Percentiles rank a stretch among this genome's conserved stretches.
These are phyloP conservation scores for Salix caprea DNA, from an alignment of 345 rosid species.

Conservation along the genomic window DNA sequence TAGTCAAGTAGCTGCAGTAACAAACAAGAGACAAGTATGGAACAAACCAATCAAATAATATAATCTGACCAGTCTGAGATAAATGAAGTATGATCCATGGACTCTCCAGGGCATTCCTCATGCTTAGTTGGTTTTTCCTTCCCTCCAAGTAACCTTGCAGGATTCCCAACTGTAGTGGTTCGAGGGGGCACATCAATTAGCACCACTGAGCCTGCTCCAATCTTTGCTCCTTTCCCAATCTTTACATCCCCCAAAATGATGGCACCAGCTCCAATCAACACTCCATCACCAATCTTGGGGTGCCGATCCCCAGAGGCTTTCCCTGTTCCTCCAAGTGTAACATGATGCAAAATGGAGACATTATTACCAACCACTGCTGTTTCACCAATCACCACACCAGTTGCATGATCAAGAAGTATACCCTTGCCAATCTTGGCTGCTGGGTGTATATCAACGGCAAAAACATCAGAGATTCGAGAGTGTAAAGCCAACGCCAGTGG, in stretches of 20 bases:
- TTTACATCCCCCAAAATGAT: slow-evolving; percentile 77
- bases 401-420: slow-evolving; percentile 81
- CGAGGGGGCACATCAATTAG: slow-evolving; percentile 70
- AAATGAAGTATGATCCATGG: slow-evolving; percentile 96
- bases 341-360: slow-evolving; percentile 87
- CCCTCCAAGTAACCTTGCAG: slow-evolving; percentile 90
- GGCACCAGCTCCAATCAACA: slow-evolving; percentile 90
- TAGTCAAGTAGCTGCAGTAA: no score
- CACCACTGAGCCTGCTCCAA: slow-evolving; percentile 92
- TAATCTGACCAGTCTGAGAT: slow-evolving; percentile 50
- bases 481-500: slow-evolving; percentile 88
- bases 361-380: slow-evolving; percentile 90
- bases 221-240: slow-evolving; percentile 87
- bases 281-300: slow-evolving; percentile 94
- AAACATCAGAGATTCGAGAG: slow-evolving; percentile 88
- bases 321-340: slow-evolving; percentile 90
- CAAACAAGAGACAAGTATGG: not conserved
- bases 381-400: slow-evolving; percentile 88
- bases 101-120: slow-evolving; percentile 80
- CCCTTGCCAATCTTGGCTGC: slow-evolving; percentile 93
- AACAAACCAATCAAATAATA: slow-evolving; percentile 32
- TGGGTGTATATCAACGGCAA: slow-evolving; percentile 92
- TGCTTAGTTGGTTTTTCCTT: slow-evolving; percentile 58
- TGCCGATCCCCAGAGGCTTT: slow-evolving; percentile 75
- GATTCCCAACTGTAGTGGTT: slow-evolving; percentile 88